phyloP scores from a whole-genome alignment of 2,329 filamentous ascomycete genomes.

The Emergomyces pasteurianus region DNA sequence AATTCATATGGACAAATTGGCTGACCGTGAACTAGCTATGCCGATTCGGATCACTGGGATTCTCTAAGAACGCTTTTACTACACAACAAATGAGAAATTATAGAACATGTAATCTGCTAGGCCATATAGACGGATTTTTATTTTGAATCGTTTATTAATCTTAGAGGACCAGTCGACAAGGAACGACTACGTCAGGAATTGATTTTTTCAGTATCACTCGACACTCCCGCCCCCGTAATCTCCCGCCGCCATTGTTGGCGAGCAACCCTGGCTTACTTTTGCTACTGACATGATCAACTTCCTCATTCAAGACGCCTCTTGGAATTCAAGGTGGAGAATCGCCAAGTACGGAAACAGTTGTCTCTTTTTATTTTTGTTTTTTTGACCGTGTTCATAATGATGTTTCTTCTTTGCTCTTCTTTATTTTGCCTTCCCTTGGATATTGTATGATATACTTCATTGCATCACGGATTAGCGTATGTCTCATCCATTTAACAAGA shows the following conservation, averaged over 20 bases:
- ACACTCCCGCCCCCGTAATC: background rate
- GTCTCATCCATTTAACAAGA: background rate
- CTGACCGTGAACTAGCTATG: constrained; percentile 40
- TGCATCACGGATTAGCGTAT: background rate
- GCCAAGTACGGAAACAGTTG: background rate
- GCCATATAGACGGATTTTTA: background rate
- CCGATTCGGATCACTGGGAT: constrained; percentile 82
- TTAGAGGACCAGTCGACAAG: background rate
- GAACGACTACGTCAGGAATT: background rate
- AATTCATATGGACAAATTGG: background rate
- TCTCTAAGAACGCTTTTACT: constrained; percentile 71
- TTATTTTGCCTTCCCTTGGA: background rate
- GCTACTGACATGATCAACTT: background rate
- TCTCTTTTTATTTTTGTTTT: background rate
- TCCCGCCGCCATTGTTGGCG: background rate
- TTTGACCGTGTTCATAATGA: background rate
- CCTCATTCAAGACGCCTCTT: background rate
- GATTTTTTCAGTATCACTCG: background rate
- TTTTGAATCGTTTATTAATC: background rate
- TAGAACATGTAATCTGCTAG: background rate
- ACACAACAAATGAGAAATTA: constrained; percentile 55
- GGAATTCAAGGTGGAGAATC: background rate
- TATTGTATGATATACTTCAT: background rate
- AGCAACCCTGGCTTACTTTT: background rate
- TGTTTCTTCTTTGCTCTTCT: background rate